phyloP scores from a whole-genome alignment of 768 basidiomycete species.

The Wakefieldia striispora region DNA sequence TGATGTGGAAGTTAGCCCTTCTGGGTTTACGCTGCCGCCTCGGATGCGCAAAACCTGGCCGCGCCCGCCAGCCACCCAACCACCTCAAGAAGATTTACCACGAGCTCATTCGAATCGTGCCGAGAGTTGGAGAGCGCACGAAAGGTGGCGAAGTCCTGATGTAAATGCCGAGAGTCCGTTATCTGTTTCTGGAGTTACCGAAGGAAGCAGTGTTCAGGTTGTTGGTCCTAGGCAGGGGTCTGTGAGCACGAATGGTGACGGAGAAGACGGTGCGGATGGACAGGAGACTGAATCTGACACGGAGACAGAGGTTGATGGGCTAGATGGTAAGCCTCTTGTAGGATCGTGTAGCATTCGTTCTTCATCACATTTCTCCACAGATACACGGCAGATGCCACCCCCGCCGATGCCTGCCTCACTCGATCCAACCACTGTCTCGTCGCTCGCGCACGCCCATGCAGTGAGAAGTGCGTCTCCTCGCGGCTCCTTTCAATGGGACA shows the following conservation, averaged over 20 bases:
- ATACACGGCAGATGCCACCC: slow-evolving; percentile 46
- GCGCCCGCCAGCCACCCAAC: slow-evolving; percentile 9
- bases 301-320: slow-evolving; percentile 28
- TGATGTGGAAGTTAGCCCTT: slow-evolving; percentile 16
- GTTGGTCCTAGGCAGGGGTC: neutral
- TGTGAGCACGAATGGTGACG: slow-evolving; percentile 3
- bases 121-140: slow-evolving; percentile 12
- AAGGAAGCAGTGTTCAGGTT: neutral
- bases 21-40: slow-evolving; percentile 45
- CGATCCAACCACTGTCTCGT: slow-evolving; percentile 39
- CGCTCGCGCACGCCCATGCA: slow-evolving; percentile 23
- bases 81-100: neutral
- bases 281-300: slow-evolving; percentile 34
- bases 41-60: slow-evolving; percentile 58
- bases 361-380: slow-evolving; percentile 22
- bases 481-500: slow-evolving; percentile 12
- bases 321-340: slow-evolving; percentile 17
- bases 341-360: neutral
- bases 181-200: slow-evolving; percentile 8
- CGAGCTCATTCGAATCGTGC: neutral
- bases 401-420: slow-evolving; percentile 47
- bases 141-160: slow-evolving; percentile 24
- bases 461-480: slow-evolving; percentile 22
- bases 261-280: slow-evolving; percentile 18
- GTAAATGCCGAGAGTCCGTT: slow-evolving; percentile 21